phyloP scores from a whole-genome alignment of 495 filamentous ascomycete genomes.

The Astrocystis sublimbata region DNA sequence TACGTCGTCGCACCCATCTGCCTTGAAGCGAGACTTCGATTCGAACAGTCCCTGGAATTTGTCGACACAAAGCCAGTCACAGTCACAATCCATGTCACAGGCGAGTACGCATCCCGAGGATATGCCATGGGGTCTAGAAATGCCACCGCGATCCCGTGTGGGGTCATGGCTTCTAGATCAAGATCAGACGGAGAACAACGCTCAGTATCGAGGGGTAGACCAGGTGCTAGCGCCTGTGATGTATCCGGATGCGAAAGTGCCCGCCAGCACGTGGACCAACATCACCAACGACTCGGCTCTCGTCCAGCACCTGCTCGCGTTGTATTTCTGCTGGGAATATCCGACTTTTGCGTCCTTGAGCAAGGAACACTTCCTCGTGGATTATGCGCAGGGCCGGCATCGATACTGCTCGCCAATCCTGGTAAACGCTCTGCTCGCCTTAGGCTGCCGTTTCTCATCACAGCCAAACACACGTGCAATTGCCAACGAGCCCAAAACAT shows the following conservation, averaged over 20 bases:
- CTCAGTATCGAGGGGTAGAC: conserved; percentile 35
- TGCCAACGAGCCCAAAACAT: conserved; percentile 60
- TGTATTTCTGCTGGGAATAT: conserved; percentile 85
- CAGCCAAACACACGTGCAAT: conserved; percentile 62
- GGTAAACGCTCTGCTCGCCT: conserved; percentile 71
- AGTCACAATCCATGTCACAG: conserved; percentile 39
- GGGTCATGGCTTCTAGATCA: conserved; percentile 43
- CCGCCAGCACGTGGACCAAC: conserved; percentile 57
- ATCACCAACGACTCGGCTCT: conserved; percentile 59
- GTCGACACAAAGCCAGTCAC: conserved; percentile 42
- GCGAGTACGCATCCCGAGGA: conserved; percentile 42
- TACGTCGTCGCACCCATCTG: conserved; percentile 23
- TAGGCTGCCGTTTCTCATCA: conserved; percentile 73
- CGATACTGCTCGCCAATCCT: conserved; percentile 73
- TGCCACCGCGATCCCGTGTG: conserved; percentile 39
- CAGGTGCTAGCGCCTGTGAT: conserved; percentile 39
- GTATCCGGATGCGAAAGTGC: conserved; percentile 38
- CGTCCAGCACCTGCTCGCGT: conserved; percentile 62
- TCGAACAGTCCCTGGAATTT: conserved; percentile 46
- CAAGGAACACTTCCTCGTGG: conserved; percentile 69
- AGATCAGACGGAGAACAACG: conserved; percentile 16
- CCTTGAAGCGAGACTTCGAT: conserved; percentile 37
- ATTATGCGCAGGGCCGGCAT: conserved; percentile 55
- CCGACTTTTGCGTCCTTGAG: conserved; percentile 71
- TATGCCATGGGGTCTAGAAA: conserved; percentile 42